Evolutionary conservation across 2,329 filamentous ascomycete genomes (phyloP), one percentile per base, ranked within the genome.

Genomic region (Phaeomoniella chlamydospora): DNA sequence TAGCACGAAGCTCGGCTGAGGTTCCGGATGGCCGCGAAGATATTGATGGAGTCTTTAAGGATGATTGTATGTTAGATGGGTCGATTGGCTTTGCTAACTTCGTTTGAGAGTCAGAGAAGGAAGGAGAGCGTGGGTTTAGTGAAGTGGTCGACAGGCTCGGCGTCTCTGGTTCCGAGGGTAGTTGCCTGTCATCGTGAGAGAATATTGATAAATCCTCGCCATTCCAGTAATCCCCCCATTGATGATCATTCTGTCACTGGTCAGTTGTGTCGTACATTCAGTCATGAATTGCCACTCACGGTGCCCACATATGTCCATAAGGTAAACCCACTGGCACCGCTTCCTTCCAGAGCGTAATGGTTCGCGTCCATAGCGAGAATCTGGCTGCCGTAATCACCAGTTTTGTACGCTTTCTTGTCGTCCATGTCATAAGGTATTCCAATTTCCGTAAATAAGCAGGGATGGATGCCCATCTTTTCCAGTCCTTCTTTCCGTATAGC

Each of bases 381-480:
- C 55, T 98, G 90, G 49, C 84, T 94, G 31, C 81, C 80, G 58
- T 94, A 98, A 56, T 98, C 83, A 5, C 92, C 90, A 4, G 85
- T 94, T 58, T 85, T 83, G 61, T 98, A 98, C 1, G 90, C 90
- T 50, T 90, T 70, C 58, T 94, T 87, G 45, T 94, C 78, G 51
- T 98, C 88, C 92, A 98, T 96, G 53, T 98, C 90, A 53, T 94
- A 98, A 0, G 90, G 90, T 39, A 98, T 94, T 5, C 90, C 90
- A 49, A 96, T 96, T 53, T 98, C 90, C 1, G 85, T 92, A 55
- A 94, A 75, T 3, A 98, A 61, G 47, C 86, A 85, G 0, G 90
- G 90, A 47, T 92, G 87, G 15, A 81, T 75, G 14, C 90, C 90
- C 65, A 86, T 84, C 40, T 85, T 77, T 37, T 93, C 80, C n/a